Conservation (phyloP, 2,329 filamentous ascomycete species). For the Penicillium sp. region DNA sequence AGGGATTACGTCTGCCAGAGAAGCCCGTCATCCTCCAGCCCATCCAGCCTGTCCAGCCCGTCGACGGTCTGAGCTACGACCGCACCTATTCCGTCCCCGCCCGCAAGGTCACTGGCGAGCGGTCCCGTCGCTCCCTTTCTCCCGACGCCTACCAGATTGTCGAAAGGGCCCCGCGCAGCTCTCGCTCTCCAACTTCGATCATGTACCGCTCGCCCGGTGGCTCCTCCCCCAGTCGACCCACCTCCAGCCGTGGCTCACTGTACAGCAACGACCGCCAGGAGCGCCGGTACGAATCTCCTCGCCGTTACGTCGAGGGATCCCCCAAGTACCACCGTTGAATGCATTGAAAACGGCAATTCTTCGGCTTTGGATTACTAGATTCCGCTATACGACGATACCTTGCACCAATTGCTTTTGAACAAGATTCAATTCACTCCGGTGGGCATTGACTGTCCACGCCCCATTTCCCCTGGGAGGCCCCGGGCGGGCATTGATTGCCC, state of each 20-base stretch:
- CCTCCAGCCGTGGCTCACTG: conserved; percentile 37
- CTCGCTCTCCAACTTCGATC: conserved; percentile 28
- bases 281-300: conserved; percentile 30
- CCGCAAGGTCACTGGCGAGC: conserved; percentile 15
- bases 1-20: conserved; percentile 34
- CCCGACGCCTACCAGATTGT: conserved; percentile 19
- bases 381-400: neutral
- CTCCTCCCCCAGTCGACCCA: conserved; percentile 36
- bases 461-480: too few species aligned
- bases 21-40: conserved; percentile 13
- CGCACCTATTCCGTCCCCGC: conserved; percentile 30
- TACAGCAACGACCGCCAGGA: conserved; percentile 36
- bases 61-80: conserved; percentile 29
- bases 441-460: conserved; percentile 7
- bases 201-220: conserved; percentile 35
- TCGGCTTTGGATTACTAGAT: neutral
- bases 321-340: conserved; percentile 32
- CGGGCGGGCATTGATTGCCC: conserved; percentile 8
- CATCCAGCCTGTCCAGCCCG: conserved; percentile 20
- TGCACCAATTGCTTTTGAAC: neutral
- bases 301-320: conserved; percentile 25
- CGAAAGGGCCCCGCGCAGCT: conserved; percentile 20
- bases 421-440: conserved; percentile 5
- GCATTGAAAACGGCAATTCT: neutral
- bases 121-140: conserved; percentile 15